phyloP scores from a whole-genome alignment of 257 asterid genomes.

The Ocimum tenuiflorum region DNA sequence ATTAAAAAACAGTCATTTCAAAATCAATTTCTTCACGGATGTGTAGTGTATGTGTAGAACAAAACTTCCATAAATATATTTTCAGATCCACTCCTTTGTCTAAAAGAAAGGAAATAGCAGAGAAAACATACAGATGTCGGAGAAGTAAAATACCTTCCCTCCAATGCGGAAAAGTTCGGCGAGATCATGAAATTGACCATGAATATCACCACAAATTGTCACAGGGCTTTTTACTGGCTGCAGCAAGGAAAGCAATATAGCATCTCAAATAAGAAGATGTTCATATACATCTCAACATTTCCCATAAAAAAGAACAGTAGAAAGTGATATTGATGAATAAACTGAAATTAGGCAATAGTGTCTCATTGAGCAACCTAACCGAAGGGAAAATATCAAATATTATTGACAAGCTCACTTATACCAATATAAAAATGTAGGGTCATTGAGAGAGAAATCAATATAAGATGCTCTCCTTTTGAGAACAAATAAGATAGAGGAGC shows the following conservation, averaged over 20 bases:
- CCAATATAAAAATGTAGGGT: neutral
- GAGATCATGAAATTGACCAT: conserved; percentile 67
- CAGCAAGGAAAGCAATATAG: conserved; percentile 24
- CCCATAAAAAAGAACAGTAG: neutral
- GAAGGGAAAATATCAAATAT: neutral
- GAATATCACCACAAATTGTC: conserved; percentile 69
- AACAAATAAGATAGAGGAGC: neutral
- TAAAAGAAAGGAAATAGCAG: neutral
- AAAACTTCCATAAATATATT: neutral
- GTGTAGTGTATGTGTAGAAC: neutral
- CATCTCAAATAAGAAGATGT: neutral
- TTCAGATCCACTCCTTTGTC: neutral
- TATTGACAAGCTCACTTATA: neutral
- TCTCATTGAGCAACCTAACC: conserved; percentile 1
- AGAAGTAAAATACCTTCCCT: conserved; percentile 45
- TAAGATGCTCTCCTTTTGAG: neutral
- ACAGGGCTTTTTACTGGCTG: conserved; percentile 71
- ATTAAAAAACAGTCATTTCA: neutral
- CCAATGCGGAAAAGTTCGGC: conserved; percentile 64
- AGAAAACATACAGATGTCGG: conserved; percentile 7
- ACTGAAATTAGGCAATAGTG: neutral
- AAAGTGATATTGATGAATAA: neutral
- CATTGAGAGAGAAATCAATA: neutral
- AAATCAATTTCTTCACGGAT: neutral
- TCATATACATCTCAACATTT: neutral